Percentiles rank a stretch among this genome's conserved stretches.
Evolutionary conservation across 2,329 filamentous ascomycete species (phyloP).

Genomic region (Claviceps purpurea): DNA sequence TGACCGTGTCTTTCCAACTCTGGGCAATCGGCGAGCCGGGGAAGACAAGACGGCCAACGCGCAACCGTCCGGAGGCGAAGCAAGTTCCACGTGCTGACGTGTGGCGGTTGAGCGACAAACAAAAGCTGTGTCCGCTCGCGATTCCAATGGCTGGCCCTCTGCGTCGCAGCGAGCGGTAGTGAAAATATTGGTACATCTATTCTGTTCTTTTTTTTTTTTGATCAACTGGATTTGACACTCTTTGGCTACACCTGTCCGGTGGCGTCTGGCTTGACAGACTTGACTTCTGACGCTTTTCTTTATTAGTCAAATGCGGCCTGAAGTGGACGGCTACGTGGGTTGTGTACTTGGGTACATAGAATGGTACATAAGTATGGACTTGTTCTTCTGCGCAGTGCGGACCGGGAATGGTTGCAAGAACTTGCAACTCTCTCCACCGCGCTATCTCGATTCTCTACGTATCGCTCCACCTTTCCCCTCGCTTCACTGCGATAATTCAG

Average conservation of each 20-base stretch:
- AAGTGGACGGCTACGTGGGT: not conserved
- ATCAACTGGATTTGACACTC: not conserved
- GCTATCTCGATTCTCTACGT: not conserved
- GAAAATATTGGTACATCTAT: not conserved
- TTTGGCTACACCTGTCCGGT: not conserved
- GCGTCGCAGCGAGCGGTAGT: not conserved
- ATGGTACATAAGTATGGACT: too few species aligned
- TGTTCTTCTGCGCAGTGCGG: not conserved
- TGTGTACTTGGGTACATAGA: too few species aligned
- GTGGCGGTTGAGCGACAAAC: constrained; percentile 3
- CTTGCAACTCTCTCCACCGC: not conserved
- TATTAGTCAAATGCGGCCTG: not conserved
- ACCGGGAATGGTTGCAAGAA: not conserved
- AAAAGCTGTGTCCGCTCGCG: not conserved
- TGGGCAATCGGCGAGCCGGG: not conserved
- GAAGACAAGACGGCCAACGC: constrained; percentile 3
- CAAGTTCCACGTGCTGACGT: constrained; percentile 5
- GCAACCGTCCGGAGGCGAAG: constrained; percentile 1
- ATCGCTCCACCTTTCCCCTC: not conserved
- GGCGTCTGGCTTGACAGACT: not conserved
- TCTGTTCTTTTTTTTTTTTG: not conserved
- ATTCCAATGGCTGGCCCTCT: not conserved
- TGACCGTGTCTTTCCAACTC: not conserved
- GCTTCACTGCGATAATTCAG: not conserved
- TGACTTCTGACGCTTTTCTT: not conserved